Percentiles rank a stretch among this genome's conserved stretches.
phyloP scores from a whole-genome alignment of 129 eudicot genomes.

The Daucus carota region DH1_v3.0 NC_030385.2:2012001-2012500 shows the following conservation, averaged over 20 bases:
- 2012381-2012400: no score
- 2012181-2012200: slow-evolving; percentile 67
- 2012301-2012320: neutral
- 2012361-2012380: no score
- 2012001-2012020: slow-evolving; percentile 13
- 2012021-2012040: slow-evolving; percentile 4
- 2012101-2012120: slow-evolving; percentile 25
- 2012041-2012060: slow-evolving; percentile 11
- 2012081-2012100: slow-evolving; percentile 13
- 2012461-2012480: neutral
- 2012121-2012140: slow-evolving; percentile 7
- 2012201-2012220: slow-evolving; percentile 83
- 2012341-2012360: no score
- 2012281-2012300: neutral
- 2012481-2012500: neutral
- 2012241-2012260: slow-evolving; percentile 63
- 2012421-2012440: neutral
- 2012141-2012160: slow-evolving; percentile 18
- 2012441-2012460: no score
- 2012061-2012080: neutral
- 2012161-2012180: slow-evolving; percentile 51
- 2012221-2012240: slow-evolving; percentile 52
- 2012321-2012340: neutral
- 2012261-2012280: neutral
- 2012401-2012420: neutral